Conservation (phyloP, 2,329 filamentous ascomycete species). For the Hypoxylon sp. region DNA sequence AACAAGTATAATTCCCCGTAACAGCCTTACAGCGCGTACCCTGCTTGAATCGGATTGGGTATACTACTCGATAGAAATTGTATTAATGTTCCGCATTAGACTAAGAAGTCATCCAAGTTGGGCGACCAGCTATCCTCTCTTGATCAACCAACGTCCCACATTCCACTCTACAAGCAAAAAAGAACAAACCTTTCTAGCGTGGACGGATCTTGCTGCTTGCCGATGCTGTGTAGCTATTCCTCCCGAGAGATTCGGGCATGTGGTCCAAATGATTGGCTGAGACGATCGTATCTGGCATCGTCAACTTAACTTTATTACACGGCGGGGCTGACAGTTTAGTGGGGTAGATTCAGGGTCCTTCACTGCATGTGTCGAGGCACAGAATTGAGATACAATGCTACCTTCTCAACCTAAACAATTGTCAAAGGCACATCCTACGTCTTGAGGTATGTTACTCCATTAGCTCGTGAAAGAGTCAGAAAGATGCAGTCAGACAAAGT, state of each 20-base stretch:
- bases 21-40: not conserved
- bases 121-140: conserved; percentile 21
- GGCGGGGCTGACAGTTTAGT: conserved; percentile 34
- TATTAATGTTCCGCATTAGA: not conserved
- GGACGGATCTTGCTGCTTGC: conserved; percentile 10
- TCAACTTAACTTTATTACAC: conserved; percentile 26
- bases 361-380: conserved; percentile 20
- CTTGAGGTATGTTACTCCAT: conserved; percentile 7
- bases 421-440: not conserved
- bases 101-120: conserved; percentile 6
- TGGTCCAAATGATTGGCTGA: conserved; percentile 52
- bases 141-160: conserved; percentile 19
- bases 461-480: not conserved
- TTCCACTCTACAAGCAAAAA: conserved; percentile 6
- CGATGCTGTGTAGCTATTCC: conserved; percentile 29
- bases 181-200: conserved; percentile 25
- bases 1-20: conserved; percentile 7
- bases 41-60: not conserved
- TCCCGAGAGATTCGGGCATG: conserved; percentile 43
- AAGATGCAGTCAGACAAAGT: conserved; percentile 23
- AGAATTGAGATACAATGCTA: conserved; percentile 27
- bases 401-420: conserved; percentile 28
- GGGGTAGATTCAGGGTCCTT: conserved; percentile 40
- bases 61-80: conserved; percentile 9
- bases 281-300: conserved; percentile 25